These are phyloP conservation scores for Pseudogymnoascus sp. DNA, from an alignment of 2,329 filamentous ascomycete species.

Conservation along the genomic window DNA sequence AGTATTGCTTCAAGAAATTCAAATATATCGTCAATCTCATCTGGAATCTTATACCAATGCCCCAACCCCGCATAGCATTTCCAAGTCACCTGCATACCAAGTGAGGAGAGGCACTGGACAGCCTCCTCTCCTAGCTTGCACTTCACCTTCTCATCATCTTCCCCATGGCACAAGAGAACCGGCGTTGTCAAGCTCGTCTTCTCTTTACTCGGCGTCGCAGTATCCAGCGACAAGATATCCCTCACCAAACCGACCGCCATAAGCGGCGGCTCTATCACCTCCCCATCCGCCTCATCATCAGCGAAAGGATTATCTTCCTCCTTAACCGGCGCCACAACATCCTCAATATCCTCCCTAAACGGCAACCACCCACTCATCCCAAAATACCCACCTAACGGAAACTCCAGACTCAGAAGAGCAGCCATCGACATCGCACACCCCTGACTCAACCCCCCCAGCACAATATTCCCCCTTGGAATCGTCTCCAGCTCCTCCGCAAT, in stretches of 20 bases:
- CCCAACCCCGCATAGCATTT: slow-evolving; percentile 36
- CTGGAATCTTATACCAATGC: slow-evolving; percentile 44
- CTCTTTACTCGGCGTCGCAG: neutral
- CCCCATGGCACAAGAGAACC: neutral
- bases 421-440: slow-evolving; percentile 43
- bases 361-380: slow-evolving; percentile 44
- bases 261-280: neutral
- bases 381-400: slow-evolving; percentile 36
- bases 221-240: neutral
- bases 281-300: neutral
- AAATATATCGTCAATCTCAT: slow-evolving; percentile 42
- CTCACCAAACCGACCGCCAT: neutral
- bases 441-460: slow-evolving; percentile 48
- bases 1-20: slow-evolving; percentile 26
- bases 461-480: slow-evolving; percentile 33
- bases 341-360: slow-evolving; percentile 33
- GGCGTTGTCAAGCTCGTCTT: neutral
- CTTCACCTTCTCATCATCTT: neutral
- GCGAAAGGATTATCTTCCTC: slow-evolving; percentile 7
- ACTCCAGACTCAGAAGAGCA: slow-evolving; percentile 35
- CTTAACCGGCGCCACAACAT: slow-evolving; percentile 15
- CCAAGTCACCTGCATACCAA: slow-evolving; percentile 35
- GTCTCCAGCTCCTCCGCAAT: slow-evolving; percentile 30
- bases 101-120: slow-evolving; percentile 30
- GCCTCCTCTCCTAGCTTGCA: slow-evolving; percentile 34